Conservation (phyloP, 2,329 filamentous ascomycete genomes). For the Colletotrichum sp. region DNA sequence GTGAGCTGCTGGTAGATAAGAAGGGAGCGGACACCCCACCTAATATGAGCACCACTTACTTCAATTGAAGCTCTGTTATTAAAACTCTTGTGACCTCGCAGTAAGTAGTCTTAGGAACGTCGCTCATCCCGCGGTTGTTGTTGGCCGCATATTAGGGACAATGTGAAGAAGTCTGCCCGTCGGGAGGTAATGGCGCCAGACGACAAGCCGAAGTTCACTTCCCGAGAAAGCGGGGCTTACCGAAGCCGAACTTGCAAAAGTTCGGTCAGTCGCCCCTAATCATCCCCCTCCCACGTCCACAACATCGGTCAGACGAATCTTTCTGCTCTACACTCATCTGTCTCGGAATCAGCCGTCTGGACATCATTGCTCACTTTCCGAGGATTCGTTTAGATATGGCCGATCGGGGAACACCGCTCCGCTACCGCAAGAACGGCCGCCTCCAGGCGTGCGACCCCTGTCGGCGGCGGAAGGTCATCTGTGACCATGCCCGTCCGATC, state of each 20-base stretch:
- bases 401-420: neutral
- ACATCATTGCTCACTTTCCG: neutral
- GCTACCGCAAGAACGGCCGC: constrained; percentile 14
- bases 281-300: neutral
- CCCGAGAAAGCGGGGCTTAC: neutral
- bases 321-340: neutral
- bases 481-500: constrained; percentile 43
- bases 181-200: neutral
- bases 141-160: neutral
- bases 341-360: neutral
- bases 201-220: neutral
- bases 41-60: no score
- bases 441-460: constrained; percentile 39
- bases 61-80: neutral
- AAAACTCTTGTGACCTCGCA: neutral
- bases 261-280: neutral
- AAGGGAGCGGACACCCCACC: no score
- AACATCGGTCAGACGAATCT: neutral
- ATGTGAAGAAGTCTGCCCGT: neutral
- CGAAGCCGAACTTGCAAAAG: neutral
- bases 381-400: neutral
- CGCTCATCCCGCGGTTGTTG: neutral
- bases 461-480: constrained; percentile 46
- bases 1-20: neutral
- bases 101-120: neutral